Base-by-base conservation (phyloP, 2,329 filamentous ascomycete species). In the Endoconidiophora polonica region DNA sequence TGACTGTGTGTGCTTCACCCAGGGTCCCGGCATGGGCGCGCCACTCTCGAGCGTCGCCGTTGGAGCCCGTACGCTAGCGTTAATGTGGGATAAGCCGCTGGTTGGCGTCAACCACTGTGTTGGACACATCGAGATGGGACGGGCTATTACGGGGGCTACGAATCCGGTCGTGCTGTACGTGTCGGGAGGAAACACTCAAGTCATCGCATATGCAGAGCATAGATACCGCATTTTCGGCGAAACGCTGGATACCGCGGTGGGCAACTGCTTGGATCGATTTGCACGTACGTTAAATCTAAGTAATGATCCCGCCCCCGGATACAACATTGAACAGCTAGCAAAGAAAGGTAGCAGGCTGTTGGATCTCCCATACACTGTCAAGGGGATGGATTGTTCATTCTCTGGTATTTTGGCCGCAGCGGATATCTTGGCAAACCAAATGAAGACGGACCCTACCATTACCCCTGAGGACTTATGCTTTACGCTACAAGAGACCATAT, bases 371-470 rank as follows among this genome's bases (percentile, higher is more conserved):
- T 98, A 98, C 61, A 79, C 88, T 2, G 91, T 98, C 55, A 98
- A 98, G 66, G 91, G 91, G 47, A 98, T 98, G 91, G 91, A 98
- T 64, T 94, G 87, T 59, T 91, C 84, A 22, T 96, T 98, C 66
- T 88, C 84, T 2, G 91, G 91, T 2, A 94, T 98, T 56, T 69
- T 98, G 24, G 86, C 85, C 0, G 76, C 77, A 3, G 81, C 90
- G 10, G 91, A 98, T 61, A 72, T 81, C 36, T 70, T 94, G 43
- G 90, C 88, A 1, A 76, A 72, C 50, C 79, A 76, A 63, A 78
- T 86, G 66, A 67, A 60, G 46, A 58, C 60, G 1, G 68, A 68
- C 52, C 69, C 76, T 54, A 62, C 72, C 4, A 76, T 93, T 49
- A 94, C 86, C 1, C 76, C 79, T 4, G 86, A 78, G 53, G 88